A percentile compares a stretch with the other conserved stretches of the same genome.
Evolutionary conservation across 2,329 filamentous ascomycete species (phyloP).

Genomic region (Monilinia laxa): DNA sequence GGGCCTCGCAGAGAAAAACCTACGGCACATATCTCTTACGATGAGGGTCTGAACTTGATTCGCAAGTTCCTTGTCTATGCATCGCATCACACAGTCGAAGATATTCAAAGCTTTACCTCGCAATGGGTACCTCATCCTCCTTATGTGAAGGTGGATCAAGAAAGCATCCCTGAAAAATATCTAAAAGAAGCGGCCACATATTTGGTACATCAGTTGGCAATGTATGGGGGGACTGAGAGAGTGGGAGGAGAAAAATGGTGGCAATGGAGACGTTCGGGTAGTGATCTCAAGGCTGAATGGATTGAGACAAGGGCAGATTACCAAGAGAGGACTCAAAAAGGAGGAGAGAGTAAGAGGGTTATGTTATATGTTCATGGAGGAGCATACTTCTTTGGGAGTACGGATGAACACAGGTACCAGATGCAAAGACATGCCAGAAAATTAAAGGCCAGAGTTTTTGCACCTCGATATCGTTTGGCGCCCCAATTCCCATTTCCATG

Average conservation of each 20-base stretch:
- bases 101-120: constrained; percentile 84
- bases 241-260: constrained; percentile 86
- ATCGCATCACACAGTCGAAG: constrained; percentile 87
- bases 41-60: constrained; percentile 85
- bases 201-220: constrained; percentile 73
- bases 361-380: constrained; percentile 96
- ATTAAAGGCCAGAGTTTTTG: constrained; percentile 28
- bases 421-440: constrained; percentile 90
- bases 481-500: constrained; percentile 97
- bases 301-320: constrained; percentile 91
- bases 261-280: constrained; percentile 75
- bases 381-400: constrained; percentile 92
- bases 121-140: constrained; percentile 89
- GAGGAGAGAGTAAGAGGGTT: constrained; percentile 65
- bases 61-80: constrained; percentile 82
- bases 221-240: constrained; percentile 69
- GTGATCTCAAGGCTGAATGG: constrained; percentile 79
- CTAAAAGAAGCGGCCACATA: constrained; percentile 65
- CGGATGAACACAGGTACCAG: constrained; percentile 97
- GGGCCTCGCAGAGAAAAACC: constrained; percentile 74
- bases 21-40: constrained; percentile 88
- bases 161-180: constrained; percentile 62
- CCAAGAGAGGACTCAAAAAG: constrained; percentile 63
- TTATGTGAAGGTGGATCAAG: constrained; percentile 79
- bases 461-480: constrained; percentile 74